Evolutionary conservation across 371 early-diverging fungal genomes (phyloP), one percentile per base, ranked within the genome.

Genomic region (Mucor piriformis): DNA sequence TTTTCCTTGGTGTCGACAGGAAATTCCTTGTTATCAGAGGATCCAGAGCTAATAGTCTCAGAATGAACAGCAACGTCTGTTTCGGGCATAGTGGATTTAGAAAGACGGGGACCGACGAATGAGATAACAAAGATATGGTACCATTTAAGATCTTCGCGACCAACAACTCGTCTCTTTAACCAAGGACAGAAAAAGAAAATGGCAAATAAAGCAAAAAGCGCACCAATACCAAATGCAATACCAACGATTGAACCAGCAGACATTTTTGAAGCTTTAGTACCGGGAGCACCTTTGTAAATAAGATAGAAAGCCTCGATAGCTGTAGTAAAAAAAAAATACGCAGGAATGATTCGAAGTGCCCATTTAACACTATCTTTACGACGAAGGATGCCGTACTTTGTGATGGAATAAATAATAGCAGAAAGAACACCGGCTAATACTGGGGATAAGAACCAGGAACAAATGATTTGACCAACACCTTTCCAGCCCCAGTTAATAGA

Each of bases 361-460:
- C 88, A 84, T 27, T 84, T 78, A 57, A 92, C 74, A n/a, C 91
- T 86, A 78, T 91, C 83, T 5, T 73, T 61, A 42, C 72, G 74
- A 24, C 79, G 72, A 23, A 92, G 76, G 35, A 92, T 83, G 25
- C 81, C 63, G 59, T 70, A 85, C 42, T 88, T 83, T 15, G 89
- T 88, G 48, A 83, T 65, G 10, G 79, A 47, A 63, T 85, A 93
- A 48, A 94, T 81, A 35, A 82, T 48, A 13, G 87, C 72, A 12
- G 90, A 81, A 54, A 88, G 68, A 20, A 83, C 16, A 50, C 91
- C 93, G 25, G 93, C 83, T 29, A 73, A 61, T 23, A 86, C 57
- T 3, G 94, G 92, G 3, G 91, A 88, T 24, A 90, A 70, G 46
- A 93, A 76, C 93, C 92, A 94, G 16, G 89, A 86, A 12, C 85